Conservation (phyloP, 108 stramenopile genomes). For the Fragilaria radians region DNA sequence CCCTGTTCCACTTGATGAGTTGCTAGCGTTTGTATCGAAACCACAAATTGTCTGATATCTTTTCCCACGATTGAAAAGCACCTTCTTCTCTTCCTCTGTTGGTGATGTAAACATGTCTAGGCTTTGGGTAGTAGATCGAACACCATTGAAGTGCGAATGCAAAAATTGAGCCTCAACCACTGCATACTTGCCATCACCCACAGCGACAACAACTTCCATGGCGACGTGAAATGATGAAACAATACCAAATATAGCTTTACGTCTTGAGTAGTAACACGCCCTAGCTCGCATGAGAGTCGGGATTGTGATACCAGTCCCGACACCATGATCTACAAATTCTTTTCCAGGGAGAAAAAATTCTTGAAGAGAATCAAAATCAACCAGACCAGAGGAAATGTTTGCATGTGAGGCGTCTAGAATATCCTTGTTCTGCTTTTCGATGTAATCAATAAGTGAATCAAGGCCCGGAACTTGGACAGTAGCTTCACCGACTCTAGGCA, state of each 20-base stretch:
- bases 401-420: conserved; percentile 15
- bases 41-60: background rate
- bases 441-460: conserved; percentile 37
- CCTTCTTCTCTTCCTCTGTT: background rate
- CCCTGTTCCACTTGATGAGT: background rate
- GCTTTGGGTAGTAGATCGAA: background rate
- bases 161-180: conserved; percentile 6
- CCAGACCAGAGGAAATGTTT: conserved; percentile 24
- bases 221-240: conserved; percentile 4
- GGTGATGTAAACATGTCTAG: background rate
- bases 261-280: background rate
- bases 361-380: conserved; percentile 58
- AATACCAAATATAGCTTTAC: conserved; percentile 2
- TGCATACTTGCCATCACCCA: background rate
- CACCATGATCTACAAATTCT: background rate
- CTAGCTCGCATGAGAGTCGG: conserved; percentile 2
- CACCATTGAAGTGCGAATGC: conserved; percentile 8
- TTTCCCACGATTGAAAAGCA: background rate
- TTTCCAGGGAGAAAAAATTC: conserved; percentile 32
- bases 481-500: background rate
- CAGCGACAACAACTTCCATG: conserved; percentile 3
- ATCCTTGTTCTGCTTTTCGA: conserved; percentile 21
- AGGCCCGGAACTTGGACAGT: conserved; percentile 21
- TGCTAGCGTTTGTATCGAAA: background rate
- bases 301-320: background rate